Conservation (phyloP, 805 yeast species). For the Isabelozyma rhagii region DNA sequence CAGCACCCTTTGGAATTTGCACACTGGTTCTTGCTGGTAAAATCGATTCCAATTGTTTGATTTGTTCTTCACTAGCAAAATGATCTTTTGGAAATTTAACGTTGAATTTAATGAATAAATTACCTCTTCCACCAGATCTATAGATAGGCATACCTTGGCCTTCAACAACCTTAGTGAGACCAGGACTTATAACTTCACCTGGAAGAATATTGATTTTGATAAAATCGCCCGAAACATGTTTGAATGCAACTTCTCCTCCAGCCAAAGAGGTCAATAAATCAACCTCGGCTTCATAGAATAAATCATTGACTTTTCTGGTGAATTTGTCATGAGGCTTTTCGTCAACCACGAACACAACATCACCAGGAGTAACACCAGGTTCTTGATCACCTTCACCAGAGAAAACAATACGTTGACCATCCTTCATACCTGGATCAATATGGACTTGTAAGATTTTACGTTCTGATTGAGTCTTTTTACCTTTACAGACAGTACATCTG, state of each 20-base stretch:
- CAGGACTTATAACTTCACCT: constrained; percentile 92
- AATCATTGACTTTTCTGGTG: constrained; percentile 81
- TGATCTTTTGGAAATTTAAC: constrained; percentile 81
- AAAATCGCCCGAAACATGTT: constrained; percentile 91
- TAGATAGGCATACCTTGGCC: constrained; percentile 97
- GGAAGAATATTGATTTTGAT: constrained; percentile 78
- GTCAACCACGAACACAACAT: constrained; percentile 86
- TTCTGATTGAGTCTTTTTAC: constrained; percentile 83
- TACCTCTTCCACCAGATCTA: constrained; percentile 85
- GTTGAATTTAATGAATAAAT: constrained; percentile 79
- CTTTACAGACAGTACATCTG: constrained; percentile 82
- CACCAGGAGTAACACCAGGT: constrained; percentile 94
- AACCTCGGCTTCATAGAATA: constrained; percentile 78
- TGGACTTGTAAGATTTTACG: constrained; percentile 92
- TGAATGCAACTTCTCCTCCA: constrained; percentile 86
- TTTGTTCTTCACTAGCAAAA: constrained; percentile 72
- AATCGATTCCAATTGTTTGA: constrained; percentile 67
- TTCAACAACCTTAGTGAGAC: constrained; percentile 72
- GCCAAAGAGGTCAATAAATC: constrained; percentile 93
- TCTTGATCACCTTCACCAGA: constrained; percentile 97
- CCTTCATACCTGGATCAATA: constrained; percentile 94
- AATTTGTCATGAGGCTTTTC: constrained; percentile 84
- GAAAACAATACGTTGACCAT: constrained; percentile 88
- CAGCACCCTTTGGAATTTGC: constrained; percentile 65
- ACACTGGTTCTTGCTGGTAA: constrained; percentile 73